These are phyloP conservation scores for Chaetomium strumarium DNA, from an alignment of 2,329 filamentous ascomycete species.

Conservation along the genomic window DNA sequence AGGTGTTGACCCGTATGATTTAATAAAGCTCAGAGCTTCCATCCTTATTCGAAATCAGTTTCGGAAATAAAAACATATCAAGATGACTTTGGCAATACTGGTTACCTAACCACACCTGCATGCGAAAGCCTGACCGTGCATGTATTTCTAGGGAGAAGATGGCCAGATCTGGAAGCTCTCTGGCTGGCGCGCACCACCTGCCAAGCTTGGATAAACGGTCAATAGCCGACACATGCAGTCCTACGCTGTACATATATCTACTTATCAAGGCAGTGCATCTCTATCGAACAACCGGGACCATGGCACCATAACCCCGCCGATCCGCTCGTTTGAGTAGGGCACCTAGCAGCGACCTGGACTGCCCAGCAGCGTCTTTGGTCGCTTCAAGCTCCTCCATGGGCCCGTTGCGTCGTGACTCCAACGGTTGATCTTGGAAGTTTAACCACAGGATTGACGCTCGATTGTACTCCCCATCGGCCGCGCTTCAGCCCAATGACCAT, in stretches of 20 bases:
- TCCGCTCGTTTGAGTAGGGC: not conserved
- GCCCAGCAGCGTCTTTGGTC: not conserved
- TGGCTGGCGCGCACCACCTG: too few species aligned
- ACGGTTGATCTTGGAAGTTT: not conserved
- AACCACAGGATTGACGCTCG: not conserved
- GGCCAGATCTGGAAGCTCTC: too few species aligned
- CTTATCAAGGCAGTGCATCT: not conserved
- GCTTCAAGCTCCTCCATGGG: not conserved
- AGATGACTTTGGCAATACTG: too few species aligned
- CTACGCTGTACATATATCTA: not conserved
- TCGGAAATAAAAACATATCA: too few species aligned
- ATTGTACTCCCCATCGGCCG: not conserved
- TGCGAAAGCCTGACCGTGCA: too few species aligned
- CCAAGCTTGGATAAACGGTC: constrained; percentile 4
- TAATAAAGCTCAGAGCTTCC: too few species aligned
- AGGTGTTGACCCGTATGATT: too few species aligned
- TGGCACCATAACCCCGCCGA: not conserved
- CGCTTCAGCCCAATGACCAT: not conserved
- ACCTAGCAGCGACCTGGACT: not conserved
- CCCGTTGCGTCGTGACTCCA: not conserved
- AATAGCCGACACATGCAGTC: constrained; percentile 5
- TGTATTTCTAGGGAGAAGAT: too few species aligned
- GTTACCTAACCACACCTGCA: too few species aligned
- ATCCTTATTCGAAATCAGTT: too few species aligned
- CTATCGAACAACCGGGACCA: not conserved